Base-by-base conservation (phyloP, 2,329 filamentous ascomycete species). In the Dryadomyces quercivorus region DNA sequence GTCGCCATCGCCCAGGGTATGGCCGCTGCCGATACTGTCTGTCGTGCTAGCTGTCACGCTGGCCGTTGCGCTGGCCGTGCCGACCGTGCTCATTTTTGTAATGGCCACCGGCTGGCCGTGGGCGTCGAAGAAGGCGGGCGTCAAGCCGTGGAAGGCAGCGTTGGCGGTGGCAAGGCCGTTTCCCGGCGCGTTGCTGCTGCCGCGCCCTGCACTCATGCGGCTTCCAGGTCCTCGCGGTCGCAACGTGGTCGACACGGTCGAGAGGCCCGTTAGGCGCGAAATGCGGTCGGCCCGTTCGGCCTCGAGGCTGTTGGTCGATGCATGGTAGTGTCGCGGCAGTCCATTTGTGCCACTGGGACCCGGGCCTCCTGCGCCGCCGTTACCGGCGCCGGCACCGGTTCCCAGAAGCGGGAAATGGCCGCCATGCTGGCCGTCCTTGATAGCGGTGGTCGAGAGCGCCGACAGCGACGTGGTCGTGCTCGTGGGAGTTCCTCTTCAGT, bases 251-350 rank as follows among this genome's bases (percentile, higher is more conserved):
- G 86, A 84, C 55, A 96, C 84, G 55, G 88, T 83, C 67, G 95
- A 90, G 42, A 96, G 80, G n/a, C 92, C 92, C 13, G 91, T 88
- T 21, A 96, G 82, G 51, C 92, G 90, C 46, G 90, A 95, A 69
- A 97, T 96, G 64, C 92, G 90, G 70, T 96, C 91, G 59, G 89
- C 90, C 61, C 91, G 88, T 69, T 95, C 91, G 59, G 90, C 90
- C 63, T 95, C 91, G 57, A 93, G 82, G 63, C 85, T 92, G 60
- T 80, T 85, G 53, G 81, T 80, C 20, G 83, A 85, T 7, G 80
- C 69, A 61, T 77, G 72, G 62, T 79, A 75, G 63, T 81, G 70
- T 66, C 69, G 68, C 16, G 36, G 50, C 5, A 21, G 36, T 5
- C 50, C 22, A 21, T 18, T 7, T 56, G 79, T 76, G 55, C 75